These are phyloP conservation scores for Thalia dealbata DNA, from an alignment of 176 grass and related monocot species.

Conservation along the genomic window DNA sequence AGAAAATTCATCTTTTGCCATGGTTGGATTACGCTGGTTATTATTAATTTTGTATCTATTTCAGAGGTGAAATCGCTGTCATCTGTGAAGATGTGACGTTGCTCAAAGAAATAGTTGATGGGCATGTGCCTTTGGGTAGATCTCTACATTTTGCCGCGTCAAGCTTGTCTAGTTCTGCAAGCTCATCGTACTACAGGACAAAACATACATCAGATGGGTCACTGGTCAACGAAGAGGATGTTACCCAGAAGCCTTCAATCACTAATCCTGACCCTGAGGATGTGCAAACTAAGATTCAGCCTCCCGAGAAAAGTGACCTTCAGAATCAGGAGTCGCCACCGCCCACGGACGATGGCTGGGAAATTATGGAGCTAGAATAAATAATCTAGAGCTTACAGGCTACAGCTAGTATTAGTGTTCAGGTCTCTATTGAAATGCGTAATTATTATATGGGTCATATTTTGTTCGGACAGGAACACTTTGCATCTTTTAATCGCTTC, in stretches of 20 bases:
- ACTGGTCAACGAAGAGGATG: neutral
- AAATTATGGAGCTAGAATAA: neutral
- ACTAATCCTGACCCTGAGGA: too few species aligned
- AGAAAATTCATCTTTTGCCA: neutral
- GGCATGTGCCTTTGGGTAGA: slow-evolving; percentile 17
- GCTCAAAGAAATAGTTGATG: slow-evolving; percentile 41
- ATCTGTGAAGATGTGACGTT: slow-evolving; percentile 34
- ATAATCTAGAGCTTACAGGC: too few species aligned
- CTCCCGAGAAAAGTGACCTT: neutral
- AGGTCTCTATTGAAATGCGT: too few species aligned
- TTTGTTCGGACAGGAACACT: too few species aligned
- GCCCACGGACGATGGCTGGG: neutral
- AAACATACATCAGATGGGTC: neutral
- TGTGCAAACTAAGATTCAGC: neutral
- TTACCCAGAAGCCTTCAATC: neutral
- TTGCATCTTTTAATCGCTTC: too few species aligned
- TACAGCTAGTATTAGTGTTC: too few species aligned
- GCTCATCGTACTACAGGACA: slow-evolving; percentile 10
- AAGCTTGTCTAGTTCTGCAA: neutral
- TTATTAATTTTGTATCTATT: slow-evolving; percentile 19
- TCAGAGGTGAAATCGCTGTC: slow-evolving; percentile 57
- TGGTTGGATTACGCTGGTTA: neutral
- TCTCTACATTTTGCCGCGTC: neutral
- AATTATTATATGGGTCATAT: too few species aligned
- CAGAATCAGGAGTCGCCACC: neutral